A percentile compares a stretch with the other conserved stretches of the same genome.
Evolutionary conservation across 2,329 filamentous ascomycete species (phyloP).

Genomic region (Pyrenochaeta sp.): DNA sequence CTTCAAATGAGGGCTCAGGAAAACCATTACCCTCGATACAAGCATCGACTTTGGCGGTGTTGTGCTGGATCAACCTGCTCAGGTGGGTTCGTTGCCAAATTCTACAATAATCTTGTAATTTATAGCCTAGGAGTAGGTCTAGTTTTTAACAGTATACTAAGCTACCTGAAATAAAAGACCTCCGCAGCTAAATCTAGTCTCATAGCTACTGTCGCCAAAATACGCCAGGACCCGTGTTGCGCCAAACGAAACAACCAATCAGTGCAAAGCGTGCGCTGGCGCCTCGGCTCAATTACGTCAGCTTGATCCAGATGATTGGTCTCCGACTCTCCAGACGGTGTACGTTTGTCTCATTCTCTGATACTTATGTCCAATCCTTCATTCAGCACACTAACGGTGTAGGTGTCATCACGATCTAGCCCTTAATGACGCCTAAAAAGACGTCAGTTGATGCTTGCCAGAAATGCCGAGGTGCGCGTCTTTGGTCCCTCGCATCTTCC

Average conservation of each 20-base stretch:
- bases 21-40: neutral
- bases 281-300: too few relatives aligned
- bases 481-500: neutral
- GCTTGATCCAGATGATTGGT: neutral
- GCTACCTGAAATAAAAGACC: too few relatives aligned
- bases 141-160: too few relatives aligned
- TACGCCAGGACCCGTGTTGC: too few relatives aligned
- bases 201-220: too few relatives aligned
- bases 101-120: too few relatives aligned
- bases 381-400: neutral
- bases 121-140: too few relatives aligned
- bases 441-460: neutral
- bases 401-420: neutral
- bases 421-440: neutral
- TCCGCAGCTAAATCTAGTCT: too few relatives aligned
- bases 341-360: neutral
- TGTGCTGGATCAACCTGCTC: neutral
- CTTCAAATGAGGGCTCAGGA: slow-evolving; percentile 3
- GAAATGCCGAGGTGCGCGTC: neutral
- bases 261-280: too few relatives aligned
- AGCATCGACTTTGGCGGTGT: neutral
- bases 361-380: neutral
- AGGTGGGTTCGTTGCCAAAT: neutral
- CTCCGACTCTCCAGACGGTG: neutral
- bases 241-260: too few relatives aligned